Conservation (phyloP, 768 basidiomycete genomes). For the Hortiboletus flavorubellus region DNA sequence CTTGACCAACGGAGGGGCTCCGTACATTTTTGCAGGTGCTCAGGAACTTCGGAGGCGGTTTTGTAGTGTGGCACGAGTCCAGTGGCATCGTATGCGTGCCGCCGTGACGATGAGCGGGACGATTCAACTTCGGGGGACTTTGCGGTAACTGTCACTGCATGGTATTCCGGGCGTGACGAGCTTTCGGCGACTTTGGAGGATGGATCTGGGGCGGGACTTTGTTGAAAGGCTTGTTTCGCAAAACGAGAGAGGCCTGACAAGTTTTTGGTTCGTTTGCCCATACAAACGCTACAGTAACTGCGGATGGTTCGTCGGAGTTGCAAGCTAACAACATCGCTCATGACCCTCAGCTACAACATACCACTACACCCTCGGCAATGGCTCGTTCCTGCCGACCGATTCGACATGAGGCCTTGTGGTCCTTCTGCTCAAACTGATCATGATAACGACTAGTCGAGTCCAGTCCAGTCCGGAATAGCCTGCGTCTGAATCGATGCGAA, state of each 20-base stretch:
- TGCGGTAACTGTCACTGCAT: background rate
- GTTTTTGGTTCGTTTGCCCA: conserved; percentile 41
- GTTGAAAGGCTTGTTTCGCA: conserved; percentile 37
- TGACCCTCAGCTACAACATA: background rate
- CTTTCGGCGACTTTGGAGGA: conserved; percentile 2
- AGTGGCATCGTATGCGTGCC: conserved; percentile 60
- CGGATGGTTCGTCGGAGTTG: background rate
- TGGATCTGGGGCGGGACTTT: conserved; percentile 1
- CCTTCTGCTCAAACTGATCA: background rate
- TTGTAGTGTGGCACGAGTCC: conserved; percentile 72
- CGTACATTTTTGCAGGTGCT: conserved; percentile 78
- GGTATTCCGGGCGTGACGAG: background rate
- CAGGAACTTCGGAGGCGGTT: conserved; percentile 63
- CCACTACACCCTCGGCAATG: background rate
- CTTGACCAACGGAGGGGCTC: background rate
- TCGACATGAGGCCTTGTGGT: background rate
- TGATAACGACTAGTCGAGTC: background rate
- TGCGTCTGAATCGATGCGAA: background rate
- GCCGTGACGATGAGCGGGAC: conserved; percentile 24
- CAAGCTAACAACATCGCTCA: background rate
- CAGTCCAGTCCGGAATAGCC: background rate
- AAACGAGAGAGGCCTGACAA: conserved; percentile 45
- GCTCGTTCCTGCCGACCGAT: background rate
- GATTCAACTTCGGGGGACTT: conserved; percentile 22
- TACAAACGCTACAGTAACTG: conserved; percentile 2